Evolutionary conservation across 441 rosid genomes (phyloP).

Genomic region (Bruguiera hainesii): DNA sequence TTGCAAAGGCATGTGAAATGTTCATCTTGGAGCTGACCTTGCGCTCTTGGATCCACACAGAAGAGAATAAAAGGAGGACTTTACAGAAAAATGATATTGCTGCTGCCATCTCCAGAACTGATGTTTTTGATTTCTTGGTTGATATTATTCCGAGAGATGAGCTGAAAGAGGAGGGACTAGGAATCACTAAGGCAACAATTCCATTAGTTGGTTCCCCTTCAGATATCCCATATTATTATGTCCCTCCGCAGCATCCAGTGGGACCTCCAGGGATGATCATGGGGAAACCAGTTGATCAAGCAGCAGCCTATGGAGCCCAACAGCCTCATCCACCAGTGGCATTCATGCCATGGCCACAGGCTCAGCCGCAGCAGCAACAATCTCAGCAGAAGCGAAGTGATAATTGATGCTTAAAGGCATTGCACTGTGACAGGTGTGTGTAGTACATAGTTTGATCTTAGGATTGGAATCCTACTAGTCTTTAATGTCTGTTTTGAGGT

Average conservation of each 20-base stretch:
- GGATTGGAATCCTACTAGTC: slow-evolving; percentile 5
- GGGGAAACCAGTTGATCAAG: slow-evolving; percentile 61
- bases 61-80: slow-evolving; percentile 88
- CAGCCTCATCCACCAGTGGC: slow-evolving; percentile 49
- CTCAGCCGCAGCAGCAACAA: slow-evolving; percentile 47
- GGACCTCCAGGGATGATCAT: slow-evolving; percentile 57
- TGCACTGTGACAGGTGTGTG: neutral
- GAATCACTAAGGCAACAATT: slow-evolving; percentile 63
- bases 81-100: slow-evolving; percentile 89
- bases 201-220: slow-evolving; percentile 62
- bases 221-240: slow-evolving; percentile 57
- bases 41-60: slow-evolving; percentile 92
- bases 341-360: slow-evolving; percentile 62
- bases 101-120: slow-evolving; percentile 83
- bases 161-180: slow-evolving; percentile 80
- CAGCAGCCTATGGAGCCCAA: slow-evolving; percentile 38
- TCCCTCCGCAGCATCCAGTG: slow-evolving; percentile 52
- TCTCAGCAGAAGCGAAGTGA: slow-evolving; percentile 44
- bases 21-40: slow-evolving; percentile 78
- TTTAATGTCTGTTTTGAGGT: slow-evolving; percentile 8
- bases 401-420: slow-evolving; percentile 17
- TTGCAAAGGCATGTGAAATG: slow-evolving; percentile 93
- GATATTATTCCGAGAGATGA: slow-evolving; percentile 89
- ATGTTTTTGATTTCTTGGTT: slow-evolving; percentile 84
- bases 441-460: slow-evolving; percentile 4